Conservation (phyloP, 2,329 filamentous ascomycete genomes). For the Aspergillus texensis region DNA sequence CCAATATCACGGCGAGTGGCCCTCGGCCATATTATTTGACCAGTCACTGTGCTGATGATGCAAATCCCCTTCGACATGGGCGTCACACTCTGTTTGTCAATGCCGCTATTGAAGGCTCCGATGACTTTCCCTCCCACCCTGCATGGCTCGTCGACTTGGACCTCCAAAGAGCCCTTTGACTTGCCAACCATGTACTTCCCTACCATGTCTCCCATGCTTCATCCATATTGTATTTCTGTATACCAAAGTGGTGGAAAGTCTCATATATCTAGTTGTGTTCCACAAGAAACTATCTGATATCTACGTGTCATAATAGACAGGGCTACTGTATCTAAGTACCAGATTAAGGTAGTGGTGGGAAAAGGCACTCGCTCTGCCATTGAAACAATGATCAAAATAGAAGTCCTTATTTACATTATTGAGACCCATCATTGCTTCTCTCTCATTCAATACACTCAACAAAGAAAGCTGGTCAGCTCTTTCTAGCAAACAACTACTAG, state of each 20-base stretch:
- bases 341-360: too few species aligned
- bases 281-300: background rate
- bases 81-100: conserved; percentile 63
- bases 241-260: background rate
- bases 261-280: background rate
- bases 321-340: background rate
- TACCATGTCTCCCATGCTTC: too few species aligned
- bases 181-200: background rate
- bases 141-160: conserved; percentile 59
- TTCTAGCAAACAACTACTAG: too few species aligned
- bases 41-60: conserved; percentile 43
- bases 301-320: background rate
- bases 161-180: conserved; percentile 28
- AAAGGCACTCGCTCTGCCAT: too few species aligned
- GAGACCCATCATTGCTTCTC: too few species aligned
- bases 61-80: conserved; percentile 38
- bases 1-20: background rate
- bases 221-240: background rate
- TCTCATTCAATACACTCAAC: too few species aligned
- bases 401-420: too few species aligned
- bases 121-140: conserved; percentile 40
- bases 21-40: conserved; percentile 35
- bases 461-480: too few species aligned
- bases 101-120: conserved; percentile 55
- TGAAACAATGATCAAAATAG: too few species aligned